A percentile compares a stretch with the other conserved stretches of the same genome.
Conservation (phyloP, 2,329 filamentous ascomycete species). For the Simplicillium sp. region DNA sequence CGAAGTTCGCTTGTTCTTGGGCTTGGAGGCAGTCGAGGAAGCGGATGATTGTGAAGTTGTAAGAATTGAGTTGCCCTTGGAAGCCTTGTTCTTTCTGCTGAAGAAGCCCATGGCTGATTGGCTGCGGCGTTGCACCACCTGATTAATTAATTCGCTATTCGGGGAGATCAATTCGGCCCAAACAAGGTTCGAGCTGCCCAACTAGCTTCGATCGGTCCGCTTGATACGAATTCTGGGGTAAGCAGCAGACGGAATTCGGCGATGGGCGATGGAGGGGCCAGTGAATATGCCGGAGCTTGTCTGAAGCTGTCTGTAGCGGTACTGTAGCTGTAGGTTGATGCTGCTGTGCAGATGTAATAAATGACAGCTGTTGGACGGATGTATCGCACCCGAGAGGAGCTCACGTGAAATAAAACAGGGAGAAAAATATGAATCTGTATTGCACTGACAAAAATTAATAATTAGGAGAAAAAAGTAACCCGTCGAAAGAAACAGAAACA, state of each 20-base stretch:
- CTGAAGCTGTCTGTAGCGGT: too few relatives aligned
- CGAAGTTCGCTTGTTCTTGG: constrained; percentile 39
- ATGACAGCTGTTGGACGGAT: too few relatives aligned
- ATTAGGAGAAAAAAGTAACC: too few relatives aligned
- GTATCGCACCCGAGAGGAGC: too few relatives aligned
- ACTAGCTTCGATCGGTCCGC: too few relatives aligned
- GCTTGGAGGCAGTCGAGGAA: constrained; percentile 39
- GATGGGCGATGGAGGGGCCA: background rate
- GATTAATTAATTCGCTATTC: background rate
- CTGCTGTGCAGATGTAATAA: too few relatives aligned
- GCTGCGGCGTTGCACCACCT: constrained; percentile 9
- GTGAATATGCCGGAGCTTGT: background rate
- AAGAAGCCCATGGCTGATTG: constrained; percentile 49
- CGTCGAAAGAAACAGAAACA: background rate
- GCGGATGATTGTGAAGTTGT: constrained; percentile 36
- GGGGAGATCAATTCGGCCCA: too few relatives aligned
- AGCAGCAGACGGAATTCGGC: too few relatives aligned
- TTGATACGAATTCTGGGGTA: too few relatives aligned
- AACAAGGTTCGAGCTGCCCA: too few relatives aligned
- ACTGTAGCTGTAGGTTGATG: too few relatives aligned
- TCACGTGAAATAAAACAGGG: background rate
- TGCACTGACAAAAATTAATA: background rate
- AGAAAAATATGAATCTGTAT: background rate
- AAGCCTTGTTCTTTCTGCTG: constrained; percentile 42
- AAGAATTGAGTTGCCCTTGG: constrained; percentile 31